Evolutionary conservation across 2,329 filamentous ascomycete genomes (phyloP).

Genomic region (Akanthomyces lecanii): DNA sequence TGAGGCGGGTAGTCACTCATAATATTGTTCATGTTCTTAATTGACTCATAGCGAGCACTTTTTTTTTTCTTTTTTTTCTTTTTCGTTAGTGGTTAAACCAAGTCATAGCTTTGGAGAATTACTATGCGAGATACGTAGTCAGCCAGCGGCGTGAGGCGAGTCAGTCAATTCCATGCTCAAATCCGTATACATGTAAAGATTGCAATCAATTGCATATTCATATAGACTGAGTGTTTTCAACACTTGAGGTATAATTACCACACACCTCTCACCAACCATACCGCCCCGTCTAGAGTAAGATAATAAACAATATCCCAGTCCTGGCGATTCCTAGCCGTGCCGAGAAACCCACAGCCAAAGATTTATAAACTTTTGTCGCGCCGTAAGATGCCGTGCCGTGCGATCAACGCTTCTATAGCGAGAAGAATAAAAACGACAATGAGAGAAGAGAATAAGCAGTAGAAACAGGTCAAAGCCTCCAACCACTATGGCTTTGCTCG

Average conservation of each 20-base stretch:
- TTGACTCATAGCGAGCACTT: not conserved
- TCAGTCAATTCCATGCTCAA: not conserved
- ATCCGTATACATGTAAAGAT: not conserved
- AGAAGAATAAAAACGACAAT: constrained; percentile 4
- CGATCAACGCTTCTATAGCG: constrained; percentile 6
- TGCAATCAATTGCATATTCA: not conserved
- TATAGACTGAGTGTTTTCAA: constrained; percentile 4
- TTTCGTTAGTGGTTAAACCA: not conserved
- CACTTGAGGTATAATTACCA: not conserved
- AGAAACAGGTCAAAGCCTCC: constrained; percentile 1
- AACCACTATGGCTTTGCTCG: constrained; percentile 2
- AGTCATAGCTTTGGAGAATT: not conserved
- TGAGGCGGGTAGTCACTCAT: not conserved
- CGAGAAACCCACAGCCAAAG: not conserved
- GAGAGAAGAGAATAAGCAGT: not conserved
- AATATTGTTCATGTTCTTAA: not conserved
- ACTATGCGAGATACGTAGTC: not conserved
- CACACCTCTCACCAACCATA: not conserved
- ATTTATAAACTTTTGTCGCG: not conserved
- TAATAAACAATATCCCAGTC: not conserved
- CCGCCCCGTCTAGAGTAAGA: not conserved
- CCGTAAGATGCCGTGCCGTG: not conserved
- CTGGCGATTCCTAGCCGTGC: not conserved
- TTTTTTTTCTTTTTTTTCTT: not conserved
- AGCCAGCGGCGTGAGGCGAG: not conserved